These are phyloP conservation scores for Acorus calamus DNA, from an alignment of 106 monocot genomes.

Conservation along the genomic window DNA sequence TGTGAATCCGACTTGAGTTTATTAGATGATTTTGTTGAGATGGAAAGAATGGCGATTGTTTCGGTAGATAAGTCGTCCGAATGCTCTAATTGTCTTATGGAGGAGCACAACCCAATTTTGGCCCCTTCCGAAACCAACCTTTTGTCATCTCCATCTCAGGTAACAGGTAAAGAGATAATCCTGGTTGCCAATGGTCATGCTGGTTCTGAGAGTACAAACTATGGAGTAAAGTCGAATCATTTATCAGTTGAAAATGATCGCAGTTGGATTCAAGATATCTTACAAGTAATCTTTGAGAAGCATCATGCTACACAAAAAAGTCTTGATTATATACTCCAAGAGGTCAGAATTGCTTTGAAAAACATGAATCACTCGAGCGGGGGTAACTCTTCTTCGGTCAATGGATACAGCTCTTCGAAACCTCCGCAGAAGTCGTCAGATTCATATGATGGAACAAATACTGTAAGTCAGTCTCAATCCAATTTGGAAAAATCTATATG, in stretches of 20 bases:
- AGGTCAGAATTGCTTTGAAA: slow-evolving; percentile 17
- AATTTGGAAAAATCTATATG: slow-evolving; percentile 24
- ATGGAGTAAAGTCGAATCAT: background rate
- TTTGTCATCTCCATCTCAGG: slow-evolving; percentile 3
- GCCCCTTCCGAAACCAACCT: slow-evolving; percentile 8
- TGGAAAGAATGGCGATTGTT: slow-evolving; percentile 44
- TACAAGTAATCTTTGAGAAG: slow-evolving; percentile 25
- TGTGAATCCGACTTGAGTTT: slow-evolving; percentile 44
- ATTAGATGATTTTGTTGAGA: slow-evolving; percentile 72
- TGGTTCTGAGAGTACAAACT: background rate
- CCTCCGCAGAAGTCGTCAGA: slow-evolving; percentile 2
- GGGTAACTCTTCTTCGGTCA: background rate
- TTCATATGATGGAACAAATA: slow-evolving; percentile 4
- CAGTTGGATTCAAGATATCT: slow-evolving; percentile 35
- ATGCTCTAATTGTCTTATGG: slow-evolving; percentile 5
- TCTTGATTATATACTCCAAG: slow-evolving; percentile 22
- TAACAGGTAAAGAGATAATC: slow-evolving; percentile 23
- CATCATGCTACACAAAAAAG: slow-evolving; percentile 19
- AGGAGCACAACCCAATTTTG: slow-evolving; percentile 6
- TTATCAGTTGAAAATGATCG: slow-evolving; percentile 23
- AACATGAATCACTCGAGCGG: background rate
- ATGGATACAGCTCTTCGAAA: background rate
- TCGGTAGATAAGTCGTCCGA: slow-evolving; percentile 18
- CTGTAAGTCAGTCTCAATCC: slow-evolving; percentile 3
- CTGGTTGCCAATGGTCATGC: slow-evolving; percentile 6